Evolutionary conservation across 1,284 basidiomycete species (phyloP).

Genomic region (Tausonia pullulans): DNA sequence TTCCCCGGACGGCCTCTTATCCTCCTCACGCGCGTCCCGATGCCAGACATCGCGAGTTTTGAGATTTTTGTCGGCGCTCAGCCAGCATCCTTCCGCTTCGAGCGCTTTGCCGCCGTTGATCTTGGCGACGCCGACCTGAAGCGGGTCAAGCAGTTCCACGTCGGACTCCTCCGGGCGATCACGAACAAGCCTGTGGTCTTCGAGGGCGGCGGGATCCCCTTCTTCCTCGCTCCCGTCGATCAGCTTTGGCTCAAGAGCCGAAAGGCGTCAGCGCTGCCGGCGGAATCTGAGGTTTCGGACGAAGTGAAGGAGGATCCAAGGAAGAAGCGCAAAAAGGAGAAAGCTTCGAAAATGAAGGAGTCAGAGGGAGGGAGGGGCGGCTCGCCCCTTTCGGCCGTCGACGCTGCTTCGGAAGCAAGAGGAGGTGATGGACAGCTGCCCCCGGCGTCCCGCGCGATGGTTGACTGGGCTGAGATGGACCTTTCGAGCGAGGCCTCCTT

Average conservation of each 20-base stretch:
- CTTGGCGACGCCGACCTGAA: slow-evolving; percentile 26
- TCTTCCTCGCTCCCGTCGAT: slow-evolving; percentile 52
- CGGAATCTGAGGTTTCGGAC: slow-evolving; percentile 9
- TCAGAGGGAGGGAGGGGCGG: background rate
- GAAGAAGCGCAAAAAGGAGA: slow-evolving; percentile 36
- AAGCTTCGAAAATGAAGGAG: slow-evolving; percentile 25
- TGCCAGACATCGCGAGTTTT: slow-evolving; percentile 47
- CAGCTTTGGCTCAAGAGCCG: slow-evolving; percentile 26
- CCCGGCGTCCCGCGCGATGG: background rate
- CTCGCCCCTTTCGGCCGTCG: too few species aligned
- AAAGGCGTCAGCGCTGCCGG: slow-evolving; percentile 19
- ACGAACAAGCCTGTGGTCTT: slow-evolving; percentile 55
- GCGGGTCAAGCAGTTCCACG: slow-evolving; percentile 49
- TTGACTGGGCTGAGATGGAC: slow-evolving; percentile 54
- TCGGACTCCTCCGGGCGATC: slow-evolving; percentile 49
- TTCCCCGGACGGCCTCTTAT: slow-evolving; percentile 31
- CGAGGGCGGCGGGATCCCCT: slow-evolving; percentile 44
- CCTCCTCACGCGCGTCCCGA: slow-evolving; percentile 51
- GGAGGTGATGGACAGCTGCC: background rate
- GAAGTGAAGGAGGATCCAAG: slow-evolving; percentile 20
- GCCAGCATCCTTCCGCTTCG: slow-evolving; percentile 42
- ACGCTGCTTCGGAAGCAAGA: too few species aligned
- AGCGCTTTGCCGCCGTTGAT: slow-evolving; percentile 23
- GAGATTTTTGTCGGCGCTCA: slow-evolving; percentile 39
- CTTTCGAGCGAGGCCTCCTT: slow-evolving; percentile 44